phyloP scores from a whole-genome alignment of 2,329 filamentous ascomycete species.

The Pseudogymnoascus sp. region DNA sequence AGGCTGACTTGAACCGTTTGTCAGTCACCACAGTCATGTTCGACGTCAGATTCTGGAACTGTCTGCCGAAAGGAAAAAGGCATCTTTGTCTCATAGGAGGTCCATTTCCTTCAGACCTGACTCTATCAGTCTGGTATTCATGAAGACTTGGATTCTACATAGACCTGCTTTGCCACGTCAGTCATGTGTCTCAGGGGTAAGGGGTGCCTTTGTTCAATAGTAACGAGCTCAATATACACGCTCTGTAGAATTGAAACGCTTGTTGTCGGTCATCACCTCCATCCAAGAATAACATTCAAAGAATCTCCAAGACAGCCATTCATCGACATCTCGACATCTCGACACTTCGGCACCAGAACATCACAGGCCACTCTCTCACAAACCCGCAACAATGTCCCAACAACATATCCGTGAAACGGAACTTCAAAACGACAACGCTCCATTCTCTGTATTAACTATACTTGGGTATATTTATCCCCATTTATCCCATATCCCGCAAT shows the following conservation, averaged over 20 bases:
- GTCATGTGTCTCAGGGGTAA: not conserved
- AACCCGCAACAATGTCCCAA: not conserved
- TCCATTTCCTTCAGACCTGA: not conserved
- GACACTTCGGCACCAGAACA: too few relatives aligned
- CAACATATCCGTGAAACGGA: not conserved
- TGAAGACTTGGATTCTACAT: not conserved
- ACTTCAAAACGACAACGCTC: not conserved
- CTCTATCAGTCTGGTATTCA: not conserved
- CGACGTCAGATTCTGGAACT: not conserved
- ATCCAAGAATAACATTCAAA: not conserved
- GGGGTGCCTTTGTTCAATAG: not conserved
- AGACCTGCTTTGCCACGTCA: not conserved
- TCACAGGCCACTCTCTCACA: not conserved
- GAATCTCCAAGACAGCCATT: not conserved
- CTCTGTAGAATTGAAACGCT: not conserved
- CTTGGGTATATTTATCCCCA: not conserved
- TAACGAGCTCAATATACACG: not conserved
- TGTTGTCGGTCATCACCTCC: not conserved
- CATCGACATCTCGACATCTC: not conserved
- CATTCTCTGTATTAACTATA: not conserved
- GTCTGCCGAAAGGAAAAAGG: not conserved
- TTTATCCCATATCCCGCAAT: not conserved
- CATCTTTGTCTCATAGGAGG: not conserved
- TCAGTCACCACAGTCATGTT: not conserved
- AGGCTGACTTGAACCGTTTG: not conserved